phyloP scores from a whole-genome alignment of 176 grass and related monocot species.

The Dactylis glomerata region DNA sequence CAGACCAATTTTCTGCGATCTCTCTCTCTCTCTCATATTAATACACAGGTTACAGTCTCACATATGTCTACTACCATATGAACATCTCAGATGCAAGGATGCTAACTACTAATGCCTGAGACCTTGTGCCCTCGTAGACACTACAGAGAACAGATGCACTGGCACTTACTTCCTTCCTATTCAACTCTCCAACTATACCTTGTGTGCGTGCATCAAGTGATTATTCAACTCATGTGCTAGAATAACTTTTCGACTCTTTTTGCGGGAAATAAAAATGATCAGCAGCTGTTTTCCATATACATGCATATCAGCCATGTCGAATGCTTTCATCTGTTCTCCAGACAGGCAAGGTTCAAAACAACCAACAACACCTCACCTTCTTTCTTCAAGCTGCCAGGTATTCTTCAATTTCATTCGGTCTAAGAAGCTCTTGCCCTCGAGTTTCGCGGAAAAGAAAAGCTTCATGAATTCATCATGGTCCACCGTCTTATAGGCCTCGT shows the following conservation, averaged over 20 bases:
- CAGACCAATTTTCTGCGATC: no score
- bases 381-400: not conserved
- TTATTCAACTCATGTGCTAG: no score
- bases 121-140: not conserved
- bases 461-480: slow-evolving; percentile 24
- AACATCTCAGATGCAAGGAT: not conserved
- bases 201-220: no score
- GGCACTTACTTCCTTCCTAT: not conserved
- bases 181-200: not conserved
- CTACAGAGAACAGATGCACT: not conserved
- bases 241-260: no score
- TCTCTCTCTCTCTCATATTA: not conserved
- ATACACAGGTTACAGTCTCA: not conserved
- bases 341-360: not conserved
- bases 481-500: slow-evolving; percentile 18
- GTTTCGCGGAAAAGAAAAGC: slow-evolving; percentile 35
- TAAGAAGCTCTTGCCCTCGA: slow-evolving; percentile 36
- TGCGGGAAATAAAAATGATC: not conserved
- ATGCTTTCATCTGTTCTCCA: not conserved
- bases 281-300: not conserved
- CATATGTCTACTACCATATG: not conserved
- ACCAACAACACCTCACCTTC: not conserved
- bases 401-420: not conserved
- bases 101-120: not conserved
- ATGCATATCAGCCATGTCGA: not conserved